Evolutionary conservation across 768 basidiomycete species (phyloP), one percentile per base, ranked within the genome.

Genomic region (Suillus sp.): DNA sequence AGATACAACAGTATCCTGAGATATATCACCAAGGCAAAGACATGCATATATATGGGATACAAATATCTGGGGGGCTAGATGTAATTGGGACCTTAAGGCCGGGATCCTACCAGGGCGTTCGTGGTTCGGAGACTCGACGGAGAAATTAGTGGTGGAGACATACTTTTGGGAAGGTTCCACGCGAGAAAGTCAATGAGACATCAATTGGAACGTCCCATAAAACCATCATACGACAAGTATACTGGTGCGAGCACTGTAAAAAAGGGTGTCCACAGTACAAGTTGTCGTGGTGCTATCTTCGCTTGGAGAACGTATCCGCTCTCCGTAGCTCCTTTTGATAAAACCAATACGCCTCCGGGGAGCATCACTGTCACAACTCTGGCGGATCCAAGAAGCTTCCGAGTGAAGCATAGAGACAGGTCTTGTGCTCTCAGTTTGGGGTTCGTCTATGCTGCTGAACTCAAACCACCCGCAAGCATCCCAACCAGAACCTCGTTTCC

Each of bases 401-500:
- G 32, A 37, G 27, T 35, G n/a, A 25, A 53, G n/a, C 25, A 14
- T 32, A 14, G 35, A 48, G 40, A 34, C 4, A 37, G 42, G 34
- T 25, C 43, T 20, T 35, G 9, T 40, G 3, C 42, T 37, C 16
- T 40, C 11, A 1, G 22, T n/a, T 34, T 4, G 18, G 10, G 37
- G 20, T 37, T 47, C 67, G 0, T 53, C 30, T 3, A 66, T 4
- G 7, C 3, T 37, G 22, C 70, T 70, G 2, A 68, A 51, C 7
- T 71, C 74, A 14, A 75, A 74, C 74, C 74, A 75, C 53, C 71
- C 74, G 27, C 67, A 75, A 10, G 66, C 65, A 22, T 75, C 69
- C 74, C 75, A 76, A 30, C 74, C 74, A 30, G 74, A 75, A 4
- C 70, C 74, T 27, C 74, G 75, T 55, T 76, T 75, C 16, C 74